Percentiles rank a stretch among this genome's conserved stretches.
phyloP scores from a whole-genome alignment of 1,284 basidiomycete species.

The Fomitiporia mediterranea region DNA sequence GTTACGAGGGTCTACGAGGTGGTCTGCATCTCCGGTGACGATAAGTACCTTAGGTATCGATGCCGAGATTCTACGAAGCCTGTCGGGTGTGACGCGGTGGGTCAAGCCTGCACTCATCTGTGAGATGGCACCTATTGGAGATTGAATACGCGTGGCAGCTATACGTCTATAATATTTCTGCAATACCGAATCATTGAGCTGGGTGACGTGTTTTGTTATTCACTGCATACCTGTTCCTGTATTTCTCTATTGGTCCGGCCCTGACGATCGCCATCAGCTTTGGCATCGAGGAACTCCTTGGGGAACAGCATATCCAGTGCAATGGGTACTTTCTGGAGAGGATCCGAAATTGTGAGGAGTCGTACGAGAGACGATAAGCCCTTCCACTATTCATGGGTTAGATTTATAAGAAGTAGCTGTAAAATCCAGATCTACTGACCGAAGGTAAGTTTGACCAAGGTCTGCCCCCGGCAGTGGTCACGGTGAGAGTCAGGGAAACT shows the following conservation, averaged over 20 bases:
- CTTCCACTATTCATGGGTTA: conserved; percentile 34
- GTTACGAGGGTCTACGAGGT: conserved; percentile 56
- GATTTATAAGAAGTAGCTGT: not conserved
- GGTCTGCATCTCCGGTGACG: conserved; percentile 71
- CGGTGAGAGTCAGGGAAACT: conserved; percentile 58
- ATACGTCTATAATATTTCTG: conserved; percentile 53
- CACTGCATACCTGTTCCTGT: conserved; percentile 42
- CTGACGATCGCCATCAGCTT: conserved; percentile 43
- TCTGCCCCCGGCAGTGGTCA: conserved; percentile 65
- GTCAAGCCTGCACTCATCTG: conserved; percentile 73
- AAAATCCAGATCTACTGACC: conserved; percentile 34
- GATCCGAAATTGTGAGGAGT: conserved; percentile 45
- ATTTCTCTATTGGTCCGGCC: conserved; percentile 61
- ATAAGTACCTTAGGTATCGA: conserved; percentile 61
- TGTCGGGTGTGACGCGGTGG: conserved; percentile 57
- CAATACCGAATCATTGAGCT: not conserved
- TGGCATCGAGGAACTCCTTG: conserved; percentile 48
- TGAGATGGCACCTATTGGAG: conserved; percentile 59
- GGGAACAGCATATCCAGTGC: conserved; percentile 63
- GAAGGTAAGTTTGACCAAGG: conserved; percentile 56
- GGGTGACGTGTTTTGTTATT: not conserved
- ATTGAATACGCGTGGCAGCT: conserved; percentile 54
- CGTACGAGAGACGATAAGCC: conserved; percentile 39
- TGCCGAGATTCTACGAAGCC: conserved; percentile 50
- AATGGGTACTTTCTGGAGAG: conserved; percentile 46